Evolutionary conservation across 331 rosid genomes (phyloP).

Genomic region (Arachis monticola): DNA sequence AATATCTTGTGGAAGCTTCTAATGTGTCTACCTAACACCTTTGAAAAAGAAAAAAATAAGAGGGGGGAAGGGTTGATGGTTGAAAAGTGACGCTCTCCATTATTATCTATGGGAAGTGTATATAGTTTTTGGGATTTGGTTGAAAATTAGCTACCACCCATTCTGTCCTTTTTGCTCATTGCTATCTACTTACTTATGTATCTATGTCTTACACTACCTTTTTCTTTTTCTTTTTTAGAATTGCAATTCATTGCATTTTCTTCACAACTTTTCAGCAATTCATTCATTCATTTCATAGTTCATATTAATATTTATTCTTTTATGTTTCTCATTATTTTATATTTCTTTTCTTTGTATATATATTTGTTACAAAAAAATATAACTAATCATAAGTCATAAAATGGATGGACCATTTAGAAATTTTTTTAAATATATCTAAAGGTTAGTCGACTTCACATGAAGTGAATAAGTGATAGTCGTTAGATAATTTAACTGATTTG

Average conservation of each 20-base stretch:
- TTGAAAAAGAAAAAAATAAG: conserved; percentile 52
- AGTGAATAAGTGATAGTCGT: no score
- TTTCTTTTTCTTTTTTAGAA: conserved; percentile 27
- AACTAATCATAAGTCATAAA: no score
- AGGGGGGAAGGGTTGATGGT: conserved; percentile 36
- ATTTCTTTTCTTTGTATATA: not conserved
- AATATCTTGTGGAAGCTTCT: conserved; percentile 74
- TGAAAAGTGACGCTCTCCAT: conserved; percentile 61
- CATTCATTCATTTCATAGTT: not conserved
- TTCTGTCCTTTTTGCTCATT: conserved; percentile 48
- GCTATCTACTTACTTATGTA: conserved; percentile 17
- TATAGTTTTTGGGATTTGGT: conserved; percentile 43
- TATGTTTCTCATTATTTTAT: not conserved
- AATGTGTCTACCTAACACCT: conserved; percentile 75
- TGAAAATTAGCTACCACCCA: conserved; percentile 41
- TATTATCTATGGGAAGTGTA: conserved; percentile 48
- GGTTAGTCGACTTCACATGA: no score
- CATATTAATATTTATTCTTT: not conserved
- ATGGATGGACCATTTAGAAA: no score
- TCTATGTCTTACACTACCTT: conserved; percentile 42
- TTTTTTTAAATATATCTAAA: no score
- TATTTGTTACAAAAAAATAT: no score
- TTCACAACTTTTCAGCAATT: no score
- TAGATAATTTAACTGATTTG: no score
- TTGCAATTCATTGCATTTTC: conserved; percentile 17